phyloP scores from a whole-genome alignment of 805 yeast species.

The Maudiozyma barnettii region DNA sequence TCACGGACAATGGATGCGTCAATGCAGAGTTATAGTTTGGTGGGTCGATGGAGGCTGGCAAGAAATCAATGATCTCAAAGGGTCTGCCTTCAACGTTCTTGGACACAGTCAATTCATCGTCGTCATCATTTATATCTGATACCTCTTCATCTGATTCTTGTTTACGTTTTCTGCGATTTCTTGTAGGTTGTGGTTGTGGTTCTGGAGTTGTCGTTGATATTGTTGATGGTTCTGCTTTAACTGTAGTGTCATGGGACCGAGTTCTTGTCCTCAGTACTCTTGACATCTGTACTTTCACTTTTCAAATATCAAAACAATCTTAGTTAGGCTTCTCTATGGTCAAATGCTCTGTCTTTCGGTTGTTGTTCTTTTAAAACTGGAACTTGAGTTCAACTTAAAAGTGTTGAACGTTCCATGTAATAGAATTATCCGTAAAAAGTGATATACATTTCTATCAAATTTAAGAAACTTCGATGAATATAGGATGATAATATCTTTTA shows the following conservation, averaged over 20 bases:
- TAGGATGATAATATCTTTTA: too few relatives aligned
- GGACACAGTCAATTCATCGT: background rate
- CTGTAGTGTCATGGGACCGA: background rate
- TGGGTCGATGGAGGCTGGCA: constrained; percentile 55
- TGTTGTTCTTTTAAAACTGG: too few relatives aligned
- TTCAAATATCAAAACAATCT: too few relatives aligned
- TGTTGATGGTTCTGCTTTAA: background rate
- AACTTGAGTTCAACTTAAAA: too few relatives aligned
- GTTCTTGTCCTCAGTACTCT: background rate
- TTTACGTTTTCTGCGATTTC: background rate
- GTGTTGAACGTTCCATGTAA: too few relatives aligned
- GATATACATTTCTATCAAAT: too few relatives aligned
- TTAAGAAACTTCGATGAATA: too few relatives aligned
- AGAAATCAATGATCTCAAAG: constrained; percentile 51
- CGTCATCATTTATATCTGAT: background rate
- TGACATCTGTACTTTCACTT: background rate
- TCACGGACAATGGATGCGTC: constrained; percentile 55
- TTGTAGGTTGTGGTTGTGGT: background rate
- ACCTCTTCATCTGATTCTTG: constrained; percentile 1
- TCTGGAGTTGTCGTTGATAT: background rate
- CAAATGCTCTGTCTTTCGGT: too few relatives aligned
- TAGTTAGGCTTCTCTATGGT: too few relatives aligned
- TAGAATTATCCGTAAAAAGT: too few relatives aligned
- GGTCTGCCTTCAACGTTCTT: constrained; percentile 35
- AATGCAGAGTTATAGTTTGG: constrained; percentile 50